A percentile compares a stretch with the other conserved stretches of the same genome.
Evolutionary conservation across 148 eudicot genomes (phyloP).

Genomic region (Chenopodium album): DNA sequence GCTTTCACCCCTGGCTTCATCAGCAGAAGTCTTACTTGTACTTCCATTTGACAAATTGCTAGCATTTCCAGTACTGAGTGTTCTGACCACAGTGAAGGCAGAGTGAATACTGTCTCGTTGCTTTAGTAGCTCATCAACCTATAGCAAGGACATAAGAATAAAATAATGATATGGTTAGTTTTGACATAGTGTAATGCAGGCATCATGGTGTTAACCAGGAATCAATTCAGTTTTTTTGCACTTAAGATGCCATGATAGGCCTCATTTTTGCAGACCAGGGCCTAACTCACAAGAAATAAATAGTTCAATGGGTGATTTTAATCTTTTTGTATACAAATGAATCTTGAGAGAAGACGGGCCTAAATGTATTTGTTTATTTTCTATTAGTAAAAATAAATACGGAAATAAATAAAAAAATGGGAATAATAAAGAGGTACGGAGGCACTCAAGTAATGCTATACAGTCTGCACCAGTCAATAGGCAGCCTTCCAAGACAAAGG

Average conservation of each 20-base stretch:
- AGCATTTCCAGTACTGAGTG: conserved; percentile 35
- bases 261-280: neutral
- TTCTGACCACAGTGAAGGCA: conserved; percentile 58
- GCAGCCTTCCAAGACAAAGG: neutral
- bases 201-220: neutral
- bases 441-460: neutral
- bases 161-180: neutral
- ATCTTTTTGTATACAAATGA: too few species aligned
- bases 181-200: neutral
- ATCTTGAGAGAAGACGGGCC: too few species aligned
- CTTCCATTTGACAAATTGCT: conserved; percentile 57
- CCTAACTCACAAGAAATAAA: neutral
- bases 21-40: conserved; percentile 54
- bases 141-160: conserved; percentile 29
- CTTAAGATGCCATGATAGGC: neutral
- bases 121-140: conserved; percentile 94
- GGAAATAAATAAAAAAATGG: too few species aligned
- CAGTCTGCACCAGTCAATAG: neutral
- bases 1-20: conserved; percentile 62
- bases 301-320: too few species aligned
- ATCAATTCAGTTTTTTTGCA: neutral
- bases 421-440: too few species aligned
- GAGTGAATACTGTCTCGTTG: conserved; percentile 85
- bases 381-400: too few species aligned
- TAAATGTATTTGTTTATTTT: too few species aligned